These are phyloP conservation scores for Somion occarium DNA, from an alignment of 1,284 basidiomycete genomes.

Conservation along the genomic window DNA sequence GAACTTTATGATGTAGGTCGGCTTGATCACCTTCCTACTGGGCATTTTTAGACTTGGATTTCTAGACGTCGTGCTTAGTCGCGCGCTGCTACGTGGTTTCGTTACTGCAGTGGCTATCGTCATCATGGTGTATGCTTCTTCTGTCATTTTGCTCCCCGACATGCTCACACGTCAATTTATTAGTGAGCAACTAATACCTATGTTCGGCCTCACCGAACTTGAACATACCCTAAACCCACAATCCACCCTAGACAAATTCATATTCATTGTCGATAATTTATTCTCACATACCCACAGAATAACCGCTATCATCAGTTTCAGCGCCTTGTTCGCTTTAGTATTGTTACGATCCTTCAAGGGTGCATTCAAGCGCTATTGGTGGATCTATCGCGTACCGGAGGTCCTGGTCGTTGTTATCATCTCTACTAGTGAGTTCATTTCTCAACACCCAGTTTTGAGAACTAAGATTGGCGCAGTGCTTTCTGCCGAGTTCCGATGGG, in stretches of 20 bases:
- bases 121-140: conserved; percentile 57
- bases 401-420: conserved; percentile 74
- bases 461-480: conserved; percentile 44
- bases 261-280: conserved; percentile 71
- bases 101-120: conserved; percentile 76
- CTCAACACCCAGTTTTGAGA: not conserved
- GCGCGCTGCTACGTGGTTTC: conserved; percentile 85
- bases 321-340: conserved; percentile 63
- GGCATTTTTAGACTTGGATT: conserved; percentile 90
- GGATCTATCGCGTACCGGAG: conserved; percentile 81
- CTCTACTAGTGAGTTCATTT: conserved; percentile 62
- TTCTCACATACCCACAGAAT: conserved; percentile 52
- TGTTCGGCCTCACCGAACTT: conserved; percentile 70
- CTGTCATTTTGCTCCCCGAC: not conserved
- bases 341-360: conserved; percentile 50
- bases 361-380: conserved; percentile 49
- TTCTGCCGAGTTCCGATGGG: conserved; percentile 71
- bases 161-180: conserved; percentile 6
- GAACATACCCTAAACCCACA: conserved; percentile 51
- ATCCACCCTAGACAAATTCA: conserved; percentile 70
- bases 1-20: conserved; percentile 50
- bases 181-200: conserved; percentile 77
- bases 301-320: conserved; percentile 73
- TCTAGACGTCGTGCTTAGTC: conserved; percentile 90
- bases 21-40: conserved; percentile 82